Conservation (phyloP, 1,284 basidiomycete genomes). For the Kwoniella shivajii region DNA sequence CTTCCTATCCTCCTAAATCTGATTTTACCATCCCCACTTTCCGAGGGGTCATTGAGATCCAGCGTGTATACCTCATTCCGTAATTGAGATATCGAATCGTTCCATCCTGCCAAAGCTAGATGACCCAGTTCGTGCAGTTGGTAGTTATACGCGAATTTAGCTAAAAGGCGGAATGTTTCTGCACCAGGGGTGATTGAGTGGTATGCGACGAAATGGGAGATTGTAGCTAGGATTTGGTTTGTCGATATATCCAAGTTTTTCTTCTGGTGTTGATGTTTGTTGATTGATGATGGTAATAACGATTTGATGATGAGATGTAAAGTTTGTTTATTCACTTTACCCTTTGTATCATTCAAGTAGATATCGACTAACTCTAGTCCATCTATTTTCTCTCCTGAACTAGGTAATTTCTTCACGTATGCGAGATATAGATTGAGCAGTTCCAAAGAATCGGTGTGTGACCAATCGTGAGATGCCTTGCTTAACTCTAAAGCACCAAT, state of each 20-base stretch:
- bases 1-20: constrained; percentile 13
- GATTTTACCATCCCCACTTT: background rate
- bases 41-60: too few species aligned
- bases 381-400: background rate
- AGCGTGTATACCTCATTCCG: background rate
- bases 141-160: constrained; percentile 6
- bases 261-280: background rate
- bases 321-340: constrained; percentile 1
- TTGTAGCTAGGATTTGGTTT: constrained; percentile 3
- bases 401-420: background rate
- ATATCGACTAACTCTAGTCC: constrained; percentile 1
- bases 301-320: constrained; percentile 3
- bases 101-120: constrained; percentile 22
- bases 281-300: too few species aligned
- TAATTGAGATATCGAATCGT: background rate
- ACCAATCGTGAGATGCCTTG: background rate
- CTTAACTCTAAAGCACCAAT: constrained; percentile 4
- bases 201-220: constrained; percentile 7
- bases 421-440: constrained; percentile 15
- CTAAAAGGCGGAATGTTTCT: constrained; percentile 34
- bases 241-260: background rate
- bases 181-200: constrained; percentile 19
- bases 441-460: background rate
- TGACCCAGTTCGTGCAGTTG: constrained; percentile 1
- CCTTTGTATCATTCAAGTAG: background rate